phyloP scores from a whole-genome alignment of 1,139 yeast genomes.

The Candida smagusa region DNA sequence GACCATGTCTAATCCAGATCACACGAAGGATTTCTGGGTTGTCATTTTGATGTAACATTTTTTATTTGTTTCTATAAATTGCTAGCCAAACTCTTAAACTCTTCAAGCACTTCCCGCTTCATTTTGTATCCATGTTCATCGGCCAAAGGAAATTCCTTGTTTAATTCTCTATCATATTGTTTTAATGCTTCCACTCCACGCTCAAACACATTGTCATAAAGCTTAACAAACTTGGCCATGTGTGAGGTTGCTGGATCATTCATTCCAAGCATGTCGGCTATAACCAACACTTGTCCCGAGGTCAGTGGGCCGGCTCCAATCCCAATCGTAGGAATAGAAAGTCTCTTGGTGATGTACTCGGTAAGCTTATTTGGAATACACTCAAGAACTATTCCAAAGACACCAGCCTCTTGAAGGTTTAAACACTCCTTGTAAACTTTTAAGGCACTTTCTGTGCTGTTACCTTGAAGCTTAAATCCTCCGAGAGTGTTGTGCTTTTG shows the following conservation, averaged over 20 bases:
- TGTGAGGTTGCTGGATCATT: slow-evolving; percentile 45
- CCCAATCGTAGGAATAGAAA: slow-evolving; percentile 82
- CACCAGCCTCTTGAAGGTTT: slow-evolving; percentile 73
- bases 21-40: slow-evolving; percentile 46
- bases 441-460: slow-evolving; percentile 50
- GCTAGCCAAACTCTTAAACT: slow-evolving; percentile 29
- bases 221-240: slow-evolving; percentile 73
- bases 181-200: slow-evolving; percentile 51
- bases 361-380: slow-evolving; percentile 85
- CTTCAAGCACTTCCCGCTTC: slow-evolving; percentile 59
- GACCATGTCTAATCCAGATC: slow-evolving; percentile 75
- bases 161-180: slow-evolving; percentile 58
- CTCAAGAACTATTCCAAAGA: slow-evolving; percentile 72
- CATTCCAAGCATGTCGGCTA: slow-evolving; percentile 82
- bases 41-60: slow-evolving; percentile 20
- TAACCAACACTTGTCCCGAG: slow-evolving; percentile 88
- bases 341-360: slow-evolving; percentile 52
- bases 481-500: slow-evolving; percentile 78
- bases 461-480: slow-evolving; percentile 88
- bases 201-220: slow-evolving; percentile 53
- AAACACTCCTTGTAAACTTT: slow-evolving; percentile 66
- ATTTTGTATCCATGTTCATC: slow-evolving; percentile 69
- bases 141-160: slow-evolving; percentile 55
- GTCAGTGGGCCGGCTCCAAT: slow-evolving; percentile 90
- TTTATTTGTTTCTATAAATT: background rate